Evolutionary conservation across 169 alveolate species (phyloP), one percentile per base, ranked within the genome.

Genomic region (Plasmodium fragile): DNA sequence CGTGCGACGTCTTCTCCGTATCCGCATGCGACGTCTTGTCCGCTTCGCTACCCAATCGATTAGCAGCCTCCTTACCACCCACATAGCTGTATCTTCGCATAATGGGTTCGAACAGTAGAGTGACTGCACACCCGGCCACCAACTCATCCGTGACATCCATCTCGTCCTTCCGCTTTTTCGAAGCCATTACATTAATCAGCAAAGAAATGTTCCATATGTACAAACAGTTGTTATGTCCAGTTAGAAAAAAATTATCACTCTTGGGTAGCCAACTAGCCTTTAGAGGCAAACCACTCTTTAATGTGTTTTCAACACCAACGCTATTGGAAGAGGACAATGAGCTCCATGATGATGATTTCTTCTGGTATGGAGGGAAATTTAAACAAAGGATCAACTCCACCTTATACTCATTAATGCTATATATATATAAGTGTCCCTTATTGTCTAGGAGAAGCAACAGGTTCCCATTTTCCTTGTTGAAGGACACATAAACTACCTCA

Each of bases 261-360:
- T 89, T 89, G 18, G 94, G 94, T 79, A 89, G 72, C 94, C 94
- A 89, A 71, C 94, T 80, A 43, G 94, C 94, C 71, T 59, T 89
- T 45, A 65, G 43, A 3, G 94, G 94, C 34, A 79, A 13, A n/a
- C 59, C 85, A 52, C 85, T 85, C 65, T 77, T 85, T 25, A 55
- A 39, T 4, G 32, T 79, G 36, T 53, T 75, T 49, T 49, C 53
- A 39, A 83, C 22, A 53, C 43, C 41, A 16, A 22, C 75, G 22
- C 4, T 30, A 49, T 22, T 28, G 5, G 59, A 65, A 1, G 59
- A 39, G 7, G 75, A 1, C 0, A 71, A 80, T 0, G 52, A 7
- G 49, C 69, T 28, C 34, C 77, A 22, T 3, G 41, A 25, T 0
- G 90, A 49, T 10, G 25, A 52, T 39, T 89, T 70, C 43, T 89